Conservation (phyloP, 108 stramenopile genomes). For the Parietichytrium sp. region DNA sequence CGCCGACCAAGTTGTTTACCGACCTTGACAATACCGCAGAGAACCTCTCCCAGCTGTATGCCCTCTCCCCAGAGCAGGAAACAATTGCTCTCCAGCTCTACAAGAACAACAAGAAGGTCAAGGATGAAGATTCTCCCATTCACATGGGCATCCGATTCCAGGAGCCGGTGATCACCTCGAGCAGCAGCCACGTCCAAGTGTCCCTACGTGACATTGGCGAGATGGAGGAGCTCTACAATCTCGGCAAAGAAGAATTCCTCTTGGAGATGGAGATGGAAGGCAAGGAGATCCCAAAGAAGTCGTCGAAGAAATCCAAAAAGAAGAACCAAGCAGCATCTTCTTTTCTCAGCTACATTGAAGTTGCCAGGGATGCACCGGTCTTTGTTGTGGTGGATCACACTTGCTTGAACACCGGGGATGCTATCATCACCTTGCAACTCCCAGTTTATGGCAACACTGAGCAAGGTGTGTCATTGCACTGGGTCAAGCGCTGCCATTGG, state of each 20-base stretch:
- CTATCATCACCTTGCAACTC: not conserved
- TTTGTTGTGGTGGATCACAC: conserved; percentile 7
- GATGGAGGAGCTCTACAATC: conserved; percentile 22
- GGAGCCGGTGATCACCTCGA: conserved; percentile 11
- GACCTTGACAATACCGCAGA: not conserved
- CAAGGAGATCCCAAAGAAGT: not conserved
- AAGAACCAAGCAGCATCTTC: no score
- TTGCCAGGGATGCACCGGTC: not conserved
- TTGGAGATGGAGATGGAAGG: not conserved
- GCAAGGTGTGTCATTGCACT: not conserved
- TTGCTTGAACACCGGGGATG: conserved; percentile 19
- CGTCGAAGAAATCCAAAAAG: not conserved
- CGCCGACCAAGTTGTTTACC: not conserved
- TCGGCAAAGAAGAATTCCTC: not conserved
- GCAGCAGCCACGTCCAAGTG: conserved; percentile 2
- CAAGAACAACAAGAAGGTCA: not conserved
- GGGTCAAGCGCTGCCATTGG: conserved; percentile 23
- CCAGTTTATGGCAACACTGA: conserved; percentile 8
- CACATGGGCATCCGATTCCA: conserved; percentile 32
- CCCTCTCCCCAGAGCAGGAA: not conserved
- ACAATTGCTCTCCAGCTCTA: conserved; percentile 9
- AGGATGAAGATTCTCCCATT: not conserved
- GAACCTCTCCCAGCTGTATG: conserved; percentile 3
- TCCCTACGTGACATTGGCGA: conserved; percentile 30
- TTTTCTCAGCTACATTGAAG: not conserved